Base-by-base conservation (phyloP, 228 moss, liverwort and hornwort genomes). In the Sphagnum fallax region DNA sequence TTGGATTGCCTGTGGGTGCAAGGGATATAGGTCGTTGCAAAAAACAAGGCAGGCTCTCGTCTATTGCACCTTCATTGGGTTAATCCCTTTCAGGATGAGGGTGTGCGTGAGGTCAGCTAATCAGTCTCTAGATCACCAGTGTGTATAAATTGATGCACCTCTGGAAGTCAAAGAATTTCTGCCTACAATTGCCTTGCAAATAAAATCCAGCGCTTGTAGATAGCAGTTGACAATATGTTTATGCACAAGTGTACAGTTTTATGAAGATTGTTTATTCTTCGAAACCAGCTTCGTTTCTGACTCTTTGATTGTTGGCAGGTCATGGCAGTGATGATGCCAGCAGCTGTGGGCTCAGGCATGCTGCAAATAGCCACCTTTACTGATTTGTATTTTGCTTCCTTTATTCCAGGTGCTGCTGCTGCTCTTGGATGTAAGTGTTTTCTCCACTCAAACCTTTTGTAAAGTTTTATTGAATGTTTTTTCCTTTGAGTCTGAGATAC, bases 311-410 rank as follows among this genome's bases (percentile, higher is more conserved):
- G 8, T 15, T 52, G 16, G 6, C 81, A 85, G 85, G 73, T 98
- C 69, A 73, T 94, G 69, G 73, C 82, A 52, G 87, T 98, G 16
- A 79, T 98, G 85, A 60, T 98, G 52, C 98, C 98, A 71, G 98
- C 98, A 64, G 82, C 86, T 16, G 50, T 91, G 60, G 84, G 87
- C 15, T 98, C 98, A 52, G 98, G 98, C 62, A 76, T 94, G 84
- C 90, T 90, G 47, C 98, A 98, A 82, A 80, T 98, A 57, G 94
- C 98, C 12, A 92, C 98, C 8, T 94, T 90, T 76, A 98, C 94
- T 58, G 98, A 98, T 65, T 90, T 98, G 16, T 84, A 90, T 78
- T 98, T 98, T 65, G 92, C 94, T 59, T 98, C 98, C 2, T 98
- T 90, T 66, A 80, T 98, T 74, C 92, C 94, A 72, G 98, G 92